Evolutionary conservation across 2,329 filamentous ascomycete genomes (phyloP), one percentile per base, ranked within the genome.

Genomic region (Fusarium clavum): DNA sequence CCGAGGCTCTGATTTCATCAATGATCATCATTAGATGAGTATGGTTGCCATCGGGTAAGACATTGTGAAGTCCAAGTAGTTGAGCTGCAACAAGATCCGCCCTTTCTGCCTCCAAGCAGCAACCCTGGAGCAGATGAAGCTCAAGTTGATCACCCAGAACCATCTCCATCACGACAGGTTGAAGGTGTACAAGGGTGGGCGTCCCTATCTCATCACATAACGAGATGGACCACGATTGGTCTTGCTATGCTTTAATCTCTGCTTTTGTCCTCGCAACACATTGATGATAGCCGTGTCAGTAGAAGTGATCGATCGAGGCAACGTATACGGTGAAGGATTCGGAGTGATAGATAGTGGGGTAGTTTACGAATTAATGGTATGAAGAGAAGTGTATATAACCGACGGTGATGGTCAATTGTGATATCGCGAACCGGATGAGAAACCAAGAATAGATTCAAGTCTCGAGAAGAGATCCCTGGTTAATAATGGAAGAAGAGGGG

Each of bases 61-160:
- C 77, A 61, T 77, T 75, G 45, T 85, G 82, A 32, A 90, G 80
- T 9, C 81, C 83, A 34, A 87, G 81, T 14, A 90, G 81, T 40
- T 81, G 79, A 20, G 79, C 70, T 40, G 82, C 81, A 44, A 87
- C 83, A 14, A 81, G 70, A 53, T 87, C 84, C 55, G 84, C 85
- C 65, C 84, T 81, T 58, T 86, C 81, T 25, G 87, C 86, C 77
- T 90, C 87, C 56, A 79, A 74, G 71, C 82, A 87, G 74, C 87
- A 90, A 34, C 86, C 85, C 61, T 81, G 78, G 38, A 88, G 80
- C 24, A 88, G 78, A 22, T 82, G 77, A 22, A 76, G 65, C 54
- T 80, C 79, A 49, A 76, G 69, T 18, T 75, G 72, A 41, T 71
- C 66, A 38, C 68, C 71, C 52, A 69, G 67, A 49, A 78, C 77